Conservation (phyloP, 2,329 filamentous ascomycete genomes). For the Ophiostoma sp. region DNA sequence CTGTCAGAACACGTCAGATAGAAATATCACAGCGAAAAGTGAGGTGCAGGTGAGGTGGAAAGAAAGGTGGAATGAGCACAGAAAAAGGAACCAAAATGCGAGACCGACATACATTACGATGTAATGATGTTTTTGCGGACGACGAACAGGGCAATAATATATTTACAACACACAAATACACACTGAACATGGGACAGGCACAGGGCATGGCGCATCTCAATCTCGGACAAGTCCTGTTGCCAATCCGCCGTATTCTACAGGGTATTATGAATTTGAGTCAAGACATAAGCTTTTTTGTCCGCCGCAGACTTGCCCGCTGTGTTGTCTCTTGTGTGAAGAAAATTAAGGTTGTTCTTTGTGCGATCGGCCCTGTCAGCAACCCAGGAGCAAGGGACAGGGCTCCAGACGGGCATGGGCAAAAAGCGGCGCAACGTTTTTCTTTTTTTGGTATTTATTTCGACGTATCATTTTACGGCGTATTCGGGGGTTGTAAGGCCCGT, state of each 20-base stretch:
- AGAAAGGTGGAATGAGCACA: neutral
- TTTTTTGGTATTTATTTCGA: neutral
- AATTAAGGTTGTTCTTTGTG: constrained; percentile 13
- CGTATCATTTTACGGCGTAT: neutral
- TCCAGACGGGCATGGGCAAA: neutral
- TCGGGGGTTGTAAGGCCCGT: neutral
- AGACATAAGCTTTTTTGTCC: neutral
- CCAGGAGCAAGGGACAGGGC: neutral
- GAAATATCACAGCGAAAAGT: neutral
- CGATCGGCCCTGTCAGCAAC: constrained; percentile 9
- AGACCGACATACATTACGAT: neutral
- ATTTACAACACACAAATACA: no score
- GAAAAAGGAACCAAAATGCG: neutral
- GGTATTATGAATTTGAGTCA: neutral
- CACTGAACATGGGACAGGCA: neutral
- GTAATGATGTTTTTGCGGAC: neutral
- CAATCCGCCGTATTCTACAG: neutral
- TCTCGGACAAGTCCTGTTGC: neutral
- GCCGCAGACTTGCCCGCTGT: neutral
- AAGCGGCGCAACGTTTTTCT: neutral
- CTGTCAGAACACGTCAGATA: constrained; percentile 10
- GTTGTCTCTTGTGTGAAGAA: neutral
- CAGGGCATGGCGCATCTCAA: neutral
- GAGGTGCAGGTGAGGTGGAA: constrained; percentile 5
- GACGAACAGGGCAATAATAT: no score